These are phyloP conservation scores for Malania oleifera DNA, from an alignment of 164 flowering plant genomes.

Conservation along the genomic window DNA sequence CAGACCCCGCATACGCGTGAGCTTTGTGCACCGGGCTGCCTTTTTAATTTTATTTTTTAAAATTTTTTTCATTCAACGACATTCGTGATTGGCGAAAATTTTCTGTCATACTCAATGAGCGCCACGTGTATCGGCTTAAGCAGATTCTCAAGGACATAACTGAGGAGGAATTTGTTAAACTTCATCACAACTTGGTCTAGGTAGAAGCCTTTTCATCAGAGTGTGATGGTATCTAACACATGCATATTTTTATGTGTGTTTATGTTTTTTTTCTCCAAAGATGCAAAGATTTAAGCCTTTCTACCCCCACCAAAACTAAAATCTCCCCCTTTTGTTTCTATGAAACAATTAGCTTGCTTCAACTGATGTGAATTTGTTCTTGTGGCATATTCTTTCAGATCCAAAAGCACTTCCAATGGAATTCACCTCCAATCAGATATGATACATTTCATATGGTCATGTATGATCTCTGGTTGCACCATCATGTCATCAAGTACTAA, in stretches of 20 bases:
- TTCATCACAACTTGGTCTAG: slow-evolving; percentile 82
- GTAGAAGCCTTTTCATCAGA: slow-evolving; percentile 26
- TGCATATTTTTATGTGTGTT: too few species aligned
- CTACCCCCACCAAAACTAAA: too few species aligned
- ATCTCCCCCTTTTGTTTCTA: not conserved
- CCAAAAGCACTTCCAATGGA: slow-evolving; percentile 93
- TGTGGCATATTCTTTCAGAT: not conserved
- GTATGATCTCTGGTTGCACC: slow-evolving; percentile 97
- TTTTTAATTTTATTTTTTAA: too few species aligned
- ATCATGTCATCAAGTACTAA: slow-evolving; percentile 74
- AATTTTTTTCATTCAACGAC: slow-evolving; percentile 98
- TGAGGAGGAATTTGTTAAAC: slow-evolving; percentile 47
- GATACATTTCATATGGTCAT: slow-evolving; percentile 97
- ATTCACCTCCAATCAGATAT: slow-evolving; percentile 70
- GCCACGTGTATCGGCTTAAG: slow-evolving; percentile 83
- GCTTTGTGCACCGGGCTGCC: too few species aligned
- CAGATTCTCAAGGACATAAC: slow-evolving; percentile 71
- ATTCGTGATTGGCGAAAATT: slow-evolving; percentile 88
- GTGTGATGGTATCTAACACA: too few species aligned
- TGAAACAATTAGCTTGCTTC: not conserved
- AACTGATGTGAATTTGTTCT: not conserved
- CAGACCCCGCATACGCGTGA: too few species aligned
- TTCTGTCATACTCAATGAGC: slow-evolving; percentile 72
- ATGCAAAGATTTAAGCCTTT: too few species aligned
- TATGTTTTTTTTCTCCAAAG: not conserved